These are phyloP conservation scores for Nasturtium officinale DNA, from an alignment of 345 rosid genomes.

Conservation along the genomic window DNA sequence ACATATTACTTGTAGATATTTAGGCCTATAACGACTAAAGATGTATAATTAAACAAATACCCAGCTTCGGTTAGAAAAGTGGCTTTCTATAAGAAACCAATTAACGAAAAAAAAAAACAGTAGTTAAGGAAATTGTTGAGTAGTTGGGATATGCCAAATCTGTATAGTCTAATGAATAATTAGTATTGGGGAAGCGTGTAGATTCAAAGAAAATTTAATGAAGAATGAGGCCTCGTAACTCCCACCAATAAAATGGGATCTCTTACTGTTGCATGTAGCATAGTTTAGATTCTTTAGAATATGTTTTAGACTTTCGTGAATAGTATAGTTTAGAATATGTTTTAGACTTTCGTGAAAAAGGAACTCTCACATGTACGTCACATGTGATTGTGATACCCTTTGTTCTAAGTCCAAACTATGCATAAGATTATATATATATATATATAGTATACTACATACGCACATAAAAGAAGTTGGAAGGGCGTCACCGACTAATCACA, in stretches of 20 bases:
- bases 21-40: neutral
- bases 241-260: conserved; percentile 7
- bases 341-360: conserved; percentile 17
- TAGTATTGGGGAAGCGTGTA: conserved; percentile 29
- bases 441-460: neutral
- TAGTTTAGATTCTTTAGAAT: too few relatives aligned
- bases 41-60: neutral
- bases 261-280: conserved; percentile 17
- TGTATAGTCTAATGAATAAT: conserved; percentile 25
- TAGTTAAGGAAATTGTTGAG: neutral
- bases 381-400: conserved; percentile 17
- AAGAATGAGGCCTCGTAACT: conserved; percentile 10
- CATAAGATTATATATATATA: conserved; percentile 12
- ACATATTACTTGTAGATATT: neutral
- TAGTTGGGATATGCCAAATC: conserved; percentile 8
- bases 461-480: conserved; percentile 5
- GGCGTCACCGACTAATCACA: conserved; percentile 10
- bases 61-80: conserved; percentile 11
- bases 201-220: conserved; percentile 26
- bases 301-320: too few relatives aligned
- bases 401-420: conserved; percentile 2
- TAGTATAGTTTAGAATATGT: conserved; percentile 12
- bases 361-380: conserved; percentile 32
- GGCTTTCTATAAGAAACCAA: conserved; percentile 9
- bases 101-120: neutral